Evolutionary conservation across 2,329 filamentous ascomycete genomes (phyloP), one percentile per base, ranked within the genome.

Genomic region (Cercospora zeina): DNA sequence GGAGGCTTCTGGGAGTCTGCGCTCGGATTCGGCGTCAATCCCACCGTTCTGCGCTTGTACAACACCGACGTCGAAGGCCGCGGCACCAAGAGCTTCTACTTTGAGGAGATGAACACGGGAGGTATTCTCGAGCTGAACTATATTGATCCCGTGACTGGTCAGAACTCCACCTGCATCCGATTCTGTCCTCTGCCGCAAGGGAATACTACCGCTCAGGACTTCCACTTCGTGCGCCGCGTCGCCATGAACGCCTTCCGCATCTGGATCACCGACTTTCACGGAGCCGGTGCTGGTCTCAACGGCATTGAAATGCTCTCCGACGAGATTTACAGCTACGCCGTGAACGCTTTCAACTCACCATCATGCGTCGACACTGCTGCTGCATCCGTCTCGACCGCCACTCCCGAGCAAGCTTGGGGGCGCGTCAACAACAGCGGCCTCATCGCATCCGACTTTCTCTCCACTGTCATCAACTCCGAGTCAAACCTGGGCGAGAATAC

Each of bases 91-190:
- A 90, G 89, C 0, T 99, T 91, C 79, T 87, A 92, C 62, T 96
- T 91, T 73, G 91, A 90, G 21, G 90, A 92, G 16, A 80, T 93
- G 62, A 93, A 93, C 4, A 86, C 93, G 71, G 88, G 90, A 65
- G 95, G 95, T 57, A 97, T 99, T 74, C 90, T 99, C 87, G 97
- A 97, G 77, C 83, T 99, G 72, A 96, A 92, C 37, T 97, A 95
- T 70, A 87, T 87, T 66, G 91, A 97, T 89, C 24, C 79, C 74
- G 45, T 51, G 9, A 39, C 89, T 1, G 89, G 89, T 27, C 79
- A 84, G 55, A 87, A 88, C 59, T 77, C 80, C 31, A 87, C 84
- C 61, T 99, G 95, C 77, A 91, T 93, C 58, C 88, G 87, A 64
- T 83, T 86, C 71, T 99, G 95, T 70, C 90, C 93, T n/a, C 82